Evolutionary conservation across 352 stramenopile genomes (phyloP), one percentile per base, ranked within the genome.

Genomic region (Phytophthora melonis): DNA sequence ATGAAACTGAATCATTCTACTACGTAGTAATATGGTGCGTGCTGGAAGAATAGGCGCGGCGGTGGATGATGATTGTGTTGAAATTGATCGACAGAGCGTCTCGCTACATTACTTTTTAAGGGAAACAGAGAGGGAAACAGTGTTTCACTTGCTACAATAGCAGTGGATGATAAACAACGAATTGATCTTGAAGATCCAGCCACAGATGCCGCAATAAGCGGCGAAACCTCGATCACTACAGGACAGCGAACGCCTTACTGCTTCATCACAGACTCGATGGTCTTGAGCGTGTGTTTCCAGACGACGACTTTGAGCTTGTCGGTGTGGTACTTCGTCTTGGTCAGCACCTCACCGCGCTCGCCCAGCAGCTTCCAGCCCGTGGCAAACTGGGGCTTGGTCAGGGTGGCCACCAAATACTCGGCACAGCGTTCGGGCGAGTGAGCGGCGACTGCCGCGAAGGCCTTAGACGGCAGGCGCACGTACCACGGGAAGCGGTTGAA

Each of bases 291-390:
- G 63, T 79, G 72, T 3, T 74, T 14, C 72, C 72, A 79, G 21
- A 79, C 72, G 0, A 43, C 14, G 18, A 62, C 56, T 34, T 79
- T 79, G 52, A 79, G 67, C 5, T 74, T 66, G 45, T 79, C 58
- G 0, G 62, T 74, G 62, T 79, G 72, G 47, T 73, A 76, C 62
- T 72, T 76, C n/a, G 72, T 76, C 58, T 67, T 76, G 23, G 52
- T 3, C n/a, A 79, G 47, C 0, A 54, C 53, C 23, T 76, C 57
- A 43, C 62, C 62, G 16, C 64, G 63, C 13, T 76, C 62, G 4
- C 68, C 68, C 11, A 79, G 53, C 54, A 79, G 58, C 16, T 72
- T 72, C 72, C 72, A 79, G 3, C 72, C 72, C 7, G 58, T 50
- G 10, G 62, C 72, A 34, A 64, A 79, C 27, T 70, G 45, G 1